Conservation (phyloP, 78 protist species). For the Pigoraptor vietnamica region DNA sequence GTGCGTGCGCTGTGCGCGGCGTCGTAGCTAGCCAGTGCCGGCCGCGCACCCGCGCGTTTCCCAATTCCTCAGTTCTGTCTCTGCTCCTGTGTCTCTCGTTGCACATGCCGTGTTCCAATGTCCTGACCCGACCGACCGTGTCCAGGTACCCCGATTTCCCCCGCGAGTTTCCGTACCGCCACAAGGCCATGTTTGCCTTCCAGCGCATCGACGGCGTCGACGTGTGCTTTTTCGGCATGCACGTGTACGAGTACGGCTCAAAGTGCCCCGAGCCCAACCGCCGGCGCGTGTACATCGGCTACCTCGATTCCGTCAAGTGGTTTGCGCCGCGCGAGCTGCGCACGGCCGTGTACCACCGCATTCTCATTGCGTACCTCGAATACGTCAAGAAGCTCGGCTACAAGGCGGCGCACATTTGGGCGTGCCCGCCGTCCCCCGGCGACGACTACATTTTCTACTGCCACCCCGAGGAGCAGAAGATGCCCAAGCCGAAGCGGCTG, state of each 20-base stretch:
- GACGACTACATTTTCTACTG: constrained; percentile 54
- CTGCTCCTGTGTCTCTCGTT: too few species aligned
- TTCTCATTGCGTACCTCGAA: constrained; percentile 30
- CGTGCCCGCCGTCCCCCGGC: constrained; percentile 43
- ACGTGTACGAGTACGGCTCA: constrained; percentile 44
- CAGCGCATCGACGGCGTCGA: constrained; percentile 33
- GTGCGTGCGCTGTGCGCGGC: too few species aligned
- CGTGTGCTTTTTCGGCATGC: constrained; percentile 27
- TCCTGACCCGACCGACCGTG: too few species aligned
- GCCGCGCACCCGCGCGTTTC: too few species aligned
- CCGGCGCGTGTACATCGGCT: constrained; percentile 41
- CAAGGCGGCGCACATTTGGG: constrained; percentile 38
- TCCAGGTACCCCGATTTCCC: constrained; percentile 23
- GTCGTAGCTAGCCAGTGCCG: too few species aligned
- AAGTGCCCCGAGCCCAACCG: constrained; percentile 40
- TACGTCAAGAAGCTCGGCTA: constrained; percentile 17
- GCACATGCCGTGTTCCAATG: too few species aligned
- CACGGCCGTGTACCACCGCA: constrained; percentile 33
- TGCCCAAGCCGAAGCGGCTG: constrained; percentile 42
- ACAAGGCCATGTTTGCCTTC: constrained; percentile 38
- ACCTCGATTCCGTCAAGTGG: constrained; percentile 29
- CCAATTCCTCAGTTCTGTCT: too few species aligned
- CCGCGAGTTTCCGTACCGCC: constrained; percentile 17
- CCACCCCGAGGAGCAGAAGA: constrained; percentile 26
- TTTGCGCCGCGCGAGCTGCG: constrained; percentile 29